Conservation (phyloP, 306 rosid genomes). For the Cicer judaicum region DNA sequence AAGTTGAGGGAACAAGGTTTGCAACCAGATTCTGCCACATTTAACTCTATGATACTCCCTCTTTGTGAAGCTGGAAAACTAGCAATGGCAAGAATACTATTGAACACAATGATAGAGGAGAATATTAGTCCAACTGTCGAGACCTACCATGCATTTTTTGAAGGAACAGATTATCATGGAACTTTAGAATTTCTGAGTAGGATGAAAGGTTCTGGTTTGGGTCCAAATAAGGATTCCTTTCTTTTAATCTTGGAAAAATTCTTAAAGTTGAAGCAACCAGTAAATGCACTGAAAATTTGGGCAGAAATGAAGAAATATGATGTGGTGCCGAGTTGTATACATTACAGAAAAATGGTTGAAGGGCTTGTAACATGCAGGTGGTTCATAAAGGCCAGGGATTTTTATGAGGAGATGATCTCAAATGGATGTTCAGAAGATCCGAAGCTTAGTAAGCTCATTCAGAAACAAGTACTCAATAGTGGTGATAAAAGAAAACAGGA, state of each 20-base stretch:
- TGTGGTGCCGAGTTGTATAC: slow-evolving; percentile 60
- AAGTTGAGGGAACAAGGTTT: slow-evolving; percentile 70
- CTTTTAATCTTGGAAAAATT: slow-evolving; percentile 60
- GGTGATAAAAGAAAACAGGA: slow-evolving; percentile 41
- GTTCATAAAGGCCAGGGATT: slow-evolving; percentile 67
- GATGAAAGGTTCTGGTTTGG: slow-evolving; percentile 68
- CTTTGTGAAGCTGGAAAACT: slow-evolving; percentile 70
- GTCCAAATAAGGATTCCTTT: slow-evolving; percentile 69
- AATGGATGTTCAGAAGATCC: slow-evolving; percentile 67
- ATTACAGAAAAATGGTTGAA: slow-evolving; percentile 67
- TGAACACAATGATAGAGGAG: slow-evolving; percentile 66
- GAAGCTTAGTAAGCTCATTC: slow-evolving; percentile 66
- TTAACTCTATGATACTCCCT: slow-evolving; percentile 76
- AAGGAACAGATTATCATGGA: slow-evolving; percentile 64
- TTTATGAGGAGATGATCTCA: slow-evolving; percentile 68
- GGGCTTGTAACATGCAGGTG: slow-evolving; percentile 65
- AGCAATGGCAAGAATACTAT: slow-evolving; percentile 65
- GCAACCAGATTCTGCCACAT: slow-evolving; percentile 73
- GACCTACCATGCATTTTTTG: slow-evolving; percentile 85
- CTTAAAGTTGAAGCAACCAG: slow-evolving; percentile 66
- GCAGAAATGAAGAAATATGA: slow-evolving; percentile 63
- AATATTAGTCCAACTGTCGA: slow-evolving; percentile 67
- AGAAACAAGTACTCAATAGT: slow-evolving; percentile 48
- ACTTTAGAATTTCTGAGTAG: slow-evolving; percentile 64
- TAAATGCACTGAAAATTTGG: slow-evolving; percentile 73